Evolutionary conservation across 306 rosid species (phyloP), one percentile per base, ranked within the genome.

Genomic region (Alnus rubra): DNA sequence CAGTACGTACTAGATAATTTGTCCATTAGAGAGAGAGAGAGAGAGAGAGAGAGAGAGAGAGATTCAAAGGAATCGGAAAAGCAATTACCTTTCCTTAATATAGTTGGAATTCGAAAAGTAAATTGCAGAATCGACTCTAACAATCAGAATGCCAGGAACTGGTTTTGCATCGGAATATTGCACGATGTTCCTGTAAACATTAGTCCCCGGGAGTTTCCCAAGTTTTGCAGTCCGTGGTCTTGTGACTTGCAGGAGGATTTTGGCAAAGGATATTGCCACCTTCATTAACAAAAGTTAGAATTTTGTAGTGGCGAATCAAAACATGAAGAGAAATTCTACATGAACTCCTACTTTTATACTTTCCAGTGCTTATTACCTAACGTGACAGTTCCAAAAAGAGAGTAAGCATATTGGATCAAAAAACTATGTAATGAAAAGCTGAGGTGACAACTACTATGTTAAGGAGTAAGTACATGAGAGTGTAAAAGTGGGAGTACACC

Each of bases 81-180:
- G 12, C 9, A 54, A 35, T 7, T 63, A 94, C 98, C 97, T 92
- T 76, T 94, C 98, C 78, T 90, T 91, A 54, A 94, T 73, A 4
- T 91, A 92, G 88, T 94, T 91, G 71, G 92, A 88, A 69, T 94
- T 94, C 55, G 98, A 88, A 82, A 94, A 94, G 85, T 94, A 92
- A 75, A 94, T 86, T 1, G 98, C 90, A 44, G 98, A 94, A 62
- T 94, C 98, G 80, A 94, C 90, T 84, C 97, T 90, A 35, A 92
- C 37, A 28, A 91, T 88, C 3, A 94, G 68, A 85, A 89, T 71
- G 42, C 92, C 90, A 4, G 89, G 81, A 76, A 91, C 73, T 74
- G 81, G 90, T 0, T 52, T 42, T 28, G 98, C 93, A 4, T 82
- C 84, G 13, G 94, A 92, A 72, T 94, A 94, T 69, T 94, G 98